Base-by-base conservation (phyloP, 257 asterid species). In the Fraxinus excelsior region DNA sequence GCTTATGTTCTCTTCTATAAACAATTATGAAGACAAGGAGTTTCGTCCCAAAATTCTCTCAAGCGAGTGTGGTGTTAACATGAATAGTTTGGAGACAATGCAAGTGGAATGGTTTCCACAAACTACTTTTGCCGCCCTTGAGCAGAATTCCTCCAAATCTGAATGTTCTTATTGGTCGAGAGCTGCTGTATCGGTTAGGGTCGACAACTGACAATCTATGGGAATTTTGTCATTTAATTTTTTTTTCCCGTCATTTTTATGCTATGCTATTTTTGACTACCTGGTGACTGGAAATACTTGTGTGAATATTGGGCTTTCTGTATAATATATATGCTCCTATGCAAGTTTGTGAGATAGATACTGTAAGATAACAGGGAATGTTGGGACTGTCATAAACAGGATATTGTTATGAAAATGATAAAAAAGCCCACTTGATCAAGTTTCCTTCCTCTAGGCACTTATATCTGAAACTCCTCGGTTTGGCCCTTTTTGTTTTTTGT, bases 1-100 rank as follows among this genome's bases (percentile, higher is more conserved):
- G 99, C 99, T 46, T 94, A 94, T 72, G 81, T 94, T 64, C 97
- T 94, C 84, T 92, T 94, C 83, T 94, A 92, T 86, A 82, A 81
- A 82, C 97, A 91, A 84, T 3, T 88, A 49, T 91, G 87, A 87
- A 60, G 44, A 77, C 70, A 29, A 9, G 29, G 18, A 26, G 67
- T 10, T 10, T 25, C 18, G 0, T 10, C 16, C 31, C 65, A 5
- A 19, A 62, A 62, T 62, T 21, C 31, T 62, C 32, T 3, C 2
- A 6, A 62, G 9, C 9, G 10, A 51, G 25, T 6, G 25, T 51
- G 62, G 21, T 14, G 58, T 49, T 49, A 49, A 16, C 62, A 2
- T 16, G 7, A 19, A 51, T 13, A 19, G 25, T 19, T 25, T 62
- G 67, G 14, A 21, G 67, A 23, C 34, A 62, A 23, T 53, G 8